Base-by-base conservation (phyloP, 805 yeast genomes). In the Yarrowia bubula region DNA sequence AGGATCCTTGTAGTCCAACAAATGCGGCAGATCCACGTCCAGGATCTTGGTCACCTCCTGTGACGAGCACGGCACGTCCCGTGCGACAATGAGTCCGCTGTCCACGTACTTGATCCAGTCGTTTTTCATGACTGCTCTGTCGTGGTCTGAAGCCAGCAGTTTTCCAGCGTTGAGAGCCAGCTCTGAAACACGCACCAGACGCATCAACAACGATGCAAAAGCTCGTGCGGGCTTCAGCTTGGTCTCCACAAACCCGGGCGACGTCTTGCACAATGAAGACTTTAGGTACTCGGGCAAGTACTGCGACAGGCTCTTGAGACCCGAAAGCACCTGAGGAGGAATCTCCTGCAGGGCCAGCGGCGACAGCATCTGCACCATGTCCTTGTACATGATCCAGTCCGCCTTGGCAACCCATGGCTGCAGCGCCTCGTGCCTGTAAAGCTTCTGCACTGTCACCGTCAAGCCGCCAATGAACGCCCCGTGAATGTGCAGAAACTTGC, bases 341-440 rank as follows among this genome's bases (percentile, higher is more conserved):
- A 87, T 77, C 64, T 77, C 75, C 67, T 85, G 88, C 44, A 86
- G 75, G 14, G 85, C 84, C 65, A 88, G 75, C 32, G 86, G 87
- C 4, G 87, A 81, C 67, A 90, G 75, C 82, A 86, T 81, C 68
- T 82, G 83, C 22, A 87, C 78, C 70, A 84, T 75, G 38, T 79
- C 78, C 65, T 73, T 77, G 75, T 87, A 89, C 75, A 87, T 81
- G n/a, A 82, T 77, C 66, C 81, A 70, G 73, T 91, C 96, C 72
- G 91, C 88, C 53, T 81, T 76, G 37, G 79, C 70, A n/a, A 88
- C 80, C 96, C 96, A 90, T 14, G 80, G 80, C 5, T 79, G 70
- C 13, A 85, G 70, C 7, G 76, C 74, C 13, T 82, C 82, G 10
- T 82, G 77, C 7, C 79, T 79, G 71, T 86, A 83, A 22, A 90